phyloP scores from a whole-genome alignment of 2,329 filamentous ascomycete genomes.

The Penicillium sp. region DNA sequence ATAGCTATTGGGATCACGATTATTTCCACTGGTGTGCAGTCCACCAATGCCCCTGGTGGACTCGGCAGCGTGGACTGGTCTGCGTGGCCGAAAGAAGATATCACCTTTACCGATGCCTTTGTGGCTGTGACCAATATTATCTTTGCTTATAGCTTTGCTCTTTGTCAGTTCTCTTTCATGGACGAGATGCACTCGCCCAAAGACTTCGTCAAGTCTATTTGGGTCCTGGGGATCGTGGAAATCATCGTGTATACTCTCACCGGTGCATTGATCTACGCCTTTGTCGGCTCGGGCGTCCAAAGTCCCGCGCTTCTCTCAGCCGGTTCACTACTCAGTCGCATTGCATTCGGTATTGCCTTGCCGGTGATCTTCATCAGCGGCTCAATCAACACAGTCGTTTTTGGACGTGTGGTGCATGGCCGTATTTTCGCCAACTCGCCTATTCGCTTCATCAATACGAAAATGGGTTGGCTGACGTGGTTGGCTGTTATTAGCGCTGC shows the following conservation, averaged over 20 bases:
- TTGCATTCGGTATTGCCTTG: background rate
- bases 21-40: background rate
- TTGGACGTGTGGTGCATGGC: background rate
- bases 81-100: background rate
- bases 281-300: background rate
- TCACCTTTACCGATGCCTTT: background rate
- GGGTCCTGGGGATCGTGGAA: background rate
- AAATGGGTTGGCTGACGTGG: background rate
- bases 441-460: background rate
- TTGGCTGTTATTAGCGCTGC: background rate
- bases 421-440: background rate
- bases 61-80: background rate
- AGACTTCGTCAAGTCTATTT: background rate
- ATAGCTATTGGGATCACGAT: background rate
- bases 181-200: background rate
- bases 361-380: background rate
- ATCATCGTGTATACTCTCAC: background rate
- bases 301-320: background rate
- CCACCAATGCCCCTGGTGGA: background rate
- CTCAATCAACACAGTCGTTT: background rate
- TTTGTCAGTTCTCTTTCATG: background rate
- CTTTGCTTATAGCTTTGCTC: background rate
- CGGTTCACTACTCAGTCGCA: background rate
- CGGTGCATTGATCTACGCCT: background rate
- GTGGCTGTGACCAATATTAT: background rate